Conservation (phyloP, 306 rosid species). For the Hippophae rhamnoides region DNA sequence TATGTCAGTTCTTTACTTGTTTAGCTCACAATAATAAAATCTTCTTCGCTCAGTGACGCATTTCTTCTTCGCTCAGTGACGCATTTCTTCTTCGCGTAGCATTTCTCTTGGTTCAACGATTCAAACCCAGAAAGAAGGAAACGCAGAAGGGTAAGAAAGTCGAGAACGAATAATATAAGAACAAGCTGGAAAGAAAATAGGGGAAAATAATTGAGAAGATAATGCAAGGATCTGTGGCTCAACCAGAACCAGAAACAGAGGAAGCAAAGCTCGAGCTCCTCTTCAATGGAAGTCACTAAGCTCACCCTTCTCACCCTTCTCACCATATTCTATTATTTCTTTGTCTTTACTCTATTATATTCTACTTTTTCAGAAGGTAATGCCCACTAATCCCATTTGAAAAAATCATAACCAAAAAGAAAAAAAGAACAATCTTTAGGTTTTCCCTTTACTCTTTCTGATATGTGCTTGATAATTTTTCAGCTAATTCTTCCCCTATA, state of each 20-base stretch:
- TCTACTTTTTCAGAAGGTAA: constrained; percentile 30
- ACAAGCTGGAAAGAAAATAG: background rate
- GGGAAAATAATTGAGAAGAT: constrained; percentile 20
- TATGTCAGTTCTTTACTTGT: too few species aligned
- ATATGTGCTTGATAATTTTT: constrained; percentile 4
- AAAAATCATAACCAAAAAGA: background rate
- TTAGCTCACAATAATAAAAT: too few species aligned
- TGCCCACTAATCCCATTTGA: background rate
- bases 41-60: too few species aligned
- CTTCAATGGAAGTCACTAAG: constrained; percentile 48
- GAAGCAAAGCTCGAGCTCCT: constrained; percentile 31
- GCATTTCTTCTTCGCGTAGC: too few species aligned
- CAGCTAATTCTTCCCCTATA: constrained; percentile 22
- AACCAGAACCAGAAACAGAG: constrained; percentile 46
- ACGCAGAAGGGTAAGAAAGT: too few species aligned
- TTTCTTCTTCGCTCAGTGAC: too few species aligned
- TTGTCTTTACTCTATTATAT: constrained; percentile 13
- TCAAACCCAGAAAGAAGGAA: background rate
- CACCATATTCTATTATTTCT: constrained; percentile 8
- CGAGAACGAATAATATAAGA: too few species aligned
- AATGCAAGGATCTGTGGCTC: constrained; percentile 63
- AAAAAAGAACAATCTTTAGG: background rate
- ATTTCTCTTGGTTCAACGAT: too few species aligned
- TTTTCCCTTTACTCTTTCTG: background rate
- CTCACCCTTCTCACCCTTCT: constrained; percentile 18